Evolutionary conservation across 768 basidiomycete genomes (phyloP), one percentile per base, ranked within the genome.

Genomic region (Auricularia cornea): DNA sequence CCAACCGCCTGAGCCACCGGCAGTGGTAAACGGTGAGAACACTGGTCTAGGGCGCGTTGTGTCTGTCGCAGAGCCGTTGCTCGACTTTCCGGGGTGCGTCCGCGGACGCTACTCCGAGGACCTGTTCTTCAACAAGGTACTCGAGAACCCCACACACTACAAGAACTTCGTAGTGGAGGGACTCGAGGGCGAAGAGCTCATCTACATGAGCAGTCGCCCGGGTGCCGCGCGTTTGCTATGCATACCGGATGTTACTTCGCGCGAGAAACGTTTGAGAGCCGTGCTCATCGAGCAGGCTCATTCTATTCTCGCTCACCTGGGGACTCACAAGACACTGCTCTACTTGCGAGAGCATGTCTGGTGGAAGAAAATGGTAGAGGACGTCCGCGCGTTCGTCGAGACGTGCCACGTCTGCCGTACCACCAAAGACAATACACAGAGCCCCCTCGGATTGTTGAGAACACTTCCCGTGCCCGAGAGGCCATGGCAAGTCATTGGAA

Each of bases 291-390:
- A 44, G 0, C 66, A 67, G 4, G 65, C 66, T 0, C 79, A 80
- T 38, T 76, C 74, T 0, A 3, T 80, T 0, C 60, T 80, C 1
- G 79, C 77, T 0, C 79, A 80, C 59, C 61, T 80, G 0, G 76
- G 79, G 1, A 32, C 66, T 0, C 33, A 6, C 0, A 80, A 79
- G 44, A 48, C 44, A 6, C 6, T 48, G 44, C 10, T 20, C 1
- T 48, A 48, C 44, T 18, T 48, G 12, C 10, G 44, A 6, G 18
- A 48, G n/a, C 52, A 75, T 6, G 72, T 78, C 0, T 79, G 78
- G 77, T 79, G 79, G 79, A 74, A 74, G 20, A 61, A 68, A 0
- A 74, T 80, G 60, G 70, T 66, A 0, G 10, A 41, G 0, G 76
- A 80, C 32, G 65, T 73, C 0, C 60, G 69, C 8, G 60, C 65